A percentile compares a stretch with the other conserved stretches of the same genome.
Conservation (phyloP, 768 basidiomycete genomes). For the Udeniomyces megalosporus region DNA sequence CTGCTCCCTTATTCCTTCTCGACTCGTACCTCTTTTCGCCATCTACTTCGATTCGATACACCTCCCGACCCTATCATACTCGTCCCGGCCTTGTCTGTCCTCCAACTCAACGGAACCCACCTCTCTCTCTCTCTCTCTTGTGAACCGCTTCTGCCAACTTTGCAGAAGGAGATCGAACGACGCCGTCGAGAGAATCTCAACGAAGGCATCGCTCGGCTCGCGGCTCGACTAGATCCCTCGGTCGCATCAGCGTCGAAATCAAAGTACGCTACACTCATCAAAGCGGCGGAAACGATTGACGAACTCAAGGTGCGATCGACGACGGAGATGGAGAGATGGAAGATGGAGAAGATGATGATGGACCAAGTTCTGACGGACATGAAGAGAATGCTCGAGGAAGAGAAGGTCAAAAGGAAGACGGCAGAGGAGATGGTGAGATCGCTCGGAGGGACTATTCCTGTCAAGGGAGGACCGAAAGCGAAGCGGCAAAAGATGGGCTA, state of each 20-base stretch:
- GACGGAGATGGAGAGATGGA: slow-evolving; percentile 84
- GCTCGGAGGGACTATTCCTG: too few species aligned
- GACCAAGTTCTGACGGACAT: slow-evolving; percentile 43
- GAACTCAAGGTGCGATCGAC: slow-evolving; percentile 28
- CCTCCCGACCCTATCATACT: too few species aligned
- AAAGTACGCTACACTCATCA: slow-evolving; percentile 7
- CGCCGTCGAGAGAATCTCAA: slow-evolving; percentile 89
- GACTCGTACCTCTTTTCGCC: not conserved
- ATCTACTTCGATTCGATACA: too few species aligned
- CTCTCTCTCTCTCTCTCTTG: not conserved
- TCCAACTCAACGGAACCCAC: too few species aligned
- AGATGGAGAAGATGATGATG: slow-evolving; percentile 76
- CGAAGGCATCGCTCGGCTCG: slow-evolving; percentile 84
- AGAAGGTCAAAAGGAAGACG: not conserved
- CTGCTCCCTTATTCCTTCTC: not conserved
- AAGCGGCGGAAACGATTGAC: slow-evolving; percentile 44
- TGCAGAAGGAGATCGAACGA: slow-evolving; percentile 96
- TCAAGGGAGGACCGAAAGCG: too few species aligned
- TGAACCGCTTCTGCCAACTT: slow-evolving; percentile 6
- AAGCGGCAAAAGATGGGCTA: too few species aligned
- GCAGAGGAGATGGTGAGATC: not conserved
- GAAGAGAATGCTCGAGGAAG: slow-evolving; percentile 15
- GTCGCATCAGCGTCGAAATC: slow-evolving; percentile 71
- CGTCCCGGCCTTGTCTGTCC: too few species aligned
- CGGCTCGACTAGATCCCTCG: slow-evolving; percentile 51